Conservation (phyloP, 495 filamentous ascomycete species). For the Tuber microsphaerosporum region DNA sequence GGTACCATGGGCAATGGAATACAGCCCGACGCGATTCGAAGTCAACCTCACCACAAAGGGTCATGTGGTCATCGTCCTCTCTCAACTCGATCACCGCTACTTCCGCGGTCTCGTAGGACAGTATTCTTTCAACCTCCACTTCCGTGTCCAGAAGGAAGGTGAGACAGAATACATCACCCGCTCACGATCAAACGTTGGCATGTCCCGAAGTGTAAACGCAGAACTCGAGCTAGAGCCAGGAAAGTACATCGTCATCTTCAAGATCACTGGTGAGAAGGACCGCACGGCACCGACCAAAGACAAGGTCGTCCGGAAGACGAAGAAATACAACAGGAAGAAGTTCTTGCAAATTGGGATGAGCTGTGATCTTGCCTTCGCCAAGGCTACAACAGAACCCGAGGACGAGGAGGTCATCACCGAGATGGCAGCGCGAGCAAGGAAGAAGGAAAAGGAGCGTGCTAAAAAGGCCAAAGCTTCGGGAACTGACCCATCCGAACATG, state of each 20-base stretch:
- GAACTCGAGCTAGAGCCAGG: constrained; percentile 78
- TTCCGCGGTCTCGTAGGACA: constrained; percentile 77
- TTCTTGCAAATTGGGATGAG: constrained; percentile 70
- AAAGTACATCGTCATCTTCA: constrained; percentile 70
- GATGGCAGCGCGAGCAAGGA: constrained; percentile 11
- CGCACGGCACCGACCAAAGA: constrained; percentile 47
- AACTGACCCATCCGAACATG: not conserved
- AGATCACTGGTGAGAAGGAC: constrained; percentile 62
- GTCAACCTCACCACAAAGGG: constrained; percentile 60
- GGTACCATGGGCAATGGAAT: constrained; percentile 79
- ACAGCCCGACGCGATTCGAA: constrained; percentile 73
- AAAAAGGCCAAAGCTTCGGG: constrained; percentile 3
- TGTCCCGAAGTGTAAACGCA: constrained; percentile 70
- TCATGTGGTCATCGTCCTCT: constrained; percentile 70
- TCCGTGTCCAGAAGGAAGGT: constrained; percentile 72
- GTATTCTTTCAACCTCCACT: constrained; percentile 69
- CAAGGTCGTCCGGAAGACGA: constrained; percentile 60
- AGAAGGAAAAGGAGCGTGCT: constrained; percentile 14
- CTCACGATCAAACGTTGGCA: constrained; percentile 44
- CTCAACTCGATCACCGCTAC: constrained; percentile 78
- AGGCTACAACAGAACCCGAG: constrained; percentile 68
- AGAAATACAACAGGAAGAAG: constrained; percentile 66
- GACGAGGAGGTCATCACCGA: constrained; percentile 54
- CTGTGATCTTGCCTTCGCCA: constrained; percentile 77
- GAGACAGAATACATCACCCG: constrained; percentile 77